Conservation (phyloP, 164 flowering plant species). For the Umbellularia californica region DNA sequence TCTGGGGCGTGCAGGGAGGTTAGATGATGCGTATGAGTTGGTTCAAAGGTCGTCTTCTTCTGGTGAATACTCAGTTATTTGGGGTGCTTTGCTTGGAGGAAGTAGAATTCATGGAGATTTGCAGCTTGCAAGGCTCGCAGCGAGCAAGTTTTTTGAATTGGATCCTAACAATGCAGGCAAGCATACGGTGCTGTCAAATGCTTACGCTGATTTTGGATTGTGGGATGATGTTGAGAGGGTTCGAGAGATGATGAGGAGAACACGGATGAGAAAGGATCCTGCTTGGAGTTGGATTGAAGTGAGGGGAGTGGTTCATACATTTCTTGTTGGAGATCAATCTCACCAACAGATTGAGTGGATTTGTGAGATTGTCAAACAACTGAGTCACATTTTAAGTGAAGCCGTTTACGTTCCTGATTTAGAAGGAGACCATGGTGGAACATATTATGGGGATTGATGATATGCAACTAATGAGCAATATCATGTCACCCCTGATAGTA, state of each 20-base stretch:
- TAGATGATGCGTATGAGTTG: constrained; percentile 62
- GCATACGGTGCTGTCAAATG: constrained; percentile 61
- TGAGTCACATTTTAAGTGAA: constrained; percentile 41
- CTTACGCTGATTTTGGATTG: constrained; percentile 60
- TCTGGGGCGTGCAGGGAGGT: constrained; percentile 69
- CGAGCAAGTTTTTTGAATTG: constrained; percentile 53
- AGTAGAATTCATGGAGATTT: constrained; percentile 59
- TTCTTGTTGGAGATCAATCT: constrained; percentile 51
- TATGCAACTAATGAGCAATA: neutral
- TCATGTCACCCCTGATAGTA: too few relatives aligned
- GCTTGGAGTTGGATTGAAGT: constrained; percentile 76
- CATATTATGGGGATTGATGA: neutral
- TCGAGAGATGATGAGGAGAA: constrained; percentile 53
- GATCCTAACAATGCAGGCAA: constrained; percentile 70
- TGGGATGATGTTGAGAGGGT: constrained; percentile 64
- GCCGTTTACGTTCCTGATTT: constrained; percentile 46
- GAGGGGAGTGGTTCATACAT: constrained; percentile 43
- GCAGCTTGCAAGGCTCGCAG: constrained; percentile 49
- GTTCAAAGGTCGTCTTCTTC: constrained; percentile 53
- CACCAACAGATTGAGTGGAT: constrained; percentile 41
- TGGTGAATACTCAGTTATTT: constrained; percentile 52
- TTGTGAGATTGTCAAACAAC: constrained; percentile 27
- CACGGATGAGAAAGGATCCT: constrained; percentile 67
- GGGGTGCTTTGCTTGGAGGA: constrained; percentile 81
- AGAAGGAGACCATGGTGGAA: neutral